These are phyloP conservation scores for Phytophthora sojae DNA, from an alignment of 352 stramenopile genomes.

Conservation along the genomic window DNA sequence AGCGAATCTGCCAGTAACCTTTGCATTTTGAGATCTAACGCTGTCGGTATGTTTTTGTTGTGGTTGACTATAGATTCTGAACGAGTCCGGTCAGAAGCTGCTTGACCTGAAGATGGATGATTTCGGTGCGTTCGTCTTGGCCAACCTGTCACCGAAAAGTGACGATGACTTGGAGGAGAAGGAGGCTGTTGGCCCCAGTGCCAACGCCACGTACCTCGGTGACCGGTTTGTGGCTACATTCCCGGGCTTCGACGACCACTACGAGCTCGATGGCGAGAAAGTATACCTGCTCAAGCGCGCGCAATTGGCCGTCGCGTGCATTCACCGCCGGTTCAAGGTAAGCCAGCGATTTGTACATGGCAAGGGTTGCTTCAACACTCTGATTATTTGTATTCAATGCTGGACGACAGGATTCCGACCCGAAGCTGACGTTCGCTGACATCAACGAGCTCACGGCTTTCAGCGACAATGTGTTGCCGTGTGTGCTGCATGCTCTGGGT, in stretches of 20 bases:
- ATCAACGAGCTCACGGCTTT: conserved; percentile 70
- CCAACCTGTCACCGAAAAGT: conserved; percentile 43
- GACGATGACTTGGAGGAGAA: conserved; percentile 27
- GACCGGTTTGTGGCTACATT: conserved; percentile 65
- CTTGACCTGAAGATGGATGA: conserved; percentile 59
- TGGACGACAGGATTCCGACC: conserved; percentile 49
- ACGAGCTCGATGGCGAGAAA: conserved; percentile 50
- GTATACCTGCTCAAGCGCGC: conserved; percentile 79
- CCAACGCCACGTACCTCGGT: conserved; percentile 64
- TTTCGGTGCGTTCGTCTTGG: conserved; percentile 82
- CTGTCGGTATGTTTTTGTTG: background rate
- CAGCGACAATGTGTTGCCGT: conserved; percentile 81
- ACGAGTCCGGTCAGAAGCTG: conserved; percentile 66
- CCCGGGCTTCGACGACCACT: conserved; percentile 77
- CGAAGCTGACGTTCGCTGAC: conserved; percentile 63
- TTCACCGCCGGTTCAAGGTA: conserved; percentile 80
- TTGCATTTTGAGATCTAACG: background rate
- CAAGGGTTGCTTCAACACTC: background rate
- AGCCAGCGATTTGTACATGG: background rate
- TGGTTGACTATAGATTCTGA: conserved; percentile 51
- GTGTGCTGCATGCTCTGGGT: conserved; percentile 72
- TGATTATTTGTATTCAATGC: background rate
- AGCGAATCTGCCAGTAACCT: background rate
- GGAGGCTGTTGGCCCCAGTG: conserved; percentile 8
- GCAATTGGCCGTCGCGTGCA: conserved; percentile 58